Base-by-base conservation (phyloP, 345 rosid species). In the Hibiscus tridactylites region DNA sequence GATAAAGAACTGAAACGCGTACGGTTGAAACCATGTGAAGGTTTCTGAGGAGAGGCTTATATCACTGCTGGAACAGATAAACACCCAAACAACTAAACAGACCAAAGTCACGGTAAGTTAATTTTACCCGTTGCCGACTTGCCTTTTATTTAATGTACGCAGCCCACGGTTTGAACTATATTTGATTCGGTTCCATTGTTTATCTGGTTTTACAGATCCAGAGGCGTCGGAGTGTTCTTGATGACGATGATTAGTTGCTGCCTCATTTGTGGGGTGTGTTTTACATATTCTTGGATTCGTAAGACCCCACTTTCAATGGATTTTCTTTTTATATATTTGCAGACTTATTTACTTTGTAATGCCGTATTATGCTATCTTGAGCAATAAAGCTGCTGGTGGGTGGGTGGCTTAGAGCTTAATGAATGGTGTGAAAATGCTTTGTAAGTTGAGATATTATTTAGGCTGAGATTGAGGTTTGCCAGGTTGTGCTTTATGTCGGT, bases 11-110 rank as follows among this genome's bases (percentile, higher is more conserved):
- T 58, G 10, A 35, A 49, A 62, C 17, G 8, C 63, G 2, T 28
- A 21, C 31, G 33, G 16, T 29, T 47, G 60, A 31, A 19, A 19
- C 61, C 10, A 3, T 60, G 46, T 72, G 49, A 65, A 94, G 98
- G 98, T 94, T 68, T 87, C 93, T 31, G 98, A 94, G 80, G 96
- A 91, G 82, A 82, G 85, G 81, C 97, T 94, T 65, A 94, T 91
- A 74, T 71, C 97, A 39, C 75, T 94, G 67, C 85, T 94, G 80
- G 97, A 94, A 77, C 98, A 94, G 79, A 87, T 94, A 46, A 94
- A 94, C 86, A 94, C 86, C 77, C 96, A 94, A 79, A 90, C 96
- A 66, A 67, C 85, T 42, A 94, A 88, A 74, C 97, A 94, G 74
- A 91, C 97, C 3, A 94, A 88, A 91, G 98, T 94, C 76, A 94